Percentiles rank a stretch among this genome's conserved stretches.
phyloP scores from a whole-genome alignment of 768 basidiomycete species.

The Paxillus rubicundulus region DNA sequence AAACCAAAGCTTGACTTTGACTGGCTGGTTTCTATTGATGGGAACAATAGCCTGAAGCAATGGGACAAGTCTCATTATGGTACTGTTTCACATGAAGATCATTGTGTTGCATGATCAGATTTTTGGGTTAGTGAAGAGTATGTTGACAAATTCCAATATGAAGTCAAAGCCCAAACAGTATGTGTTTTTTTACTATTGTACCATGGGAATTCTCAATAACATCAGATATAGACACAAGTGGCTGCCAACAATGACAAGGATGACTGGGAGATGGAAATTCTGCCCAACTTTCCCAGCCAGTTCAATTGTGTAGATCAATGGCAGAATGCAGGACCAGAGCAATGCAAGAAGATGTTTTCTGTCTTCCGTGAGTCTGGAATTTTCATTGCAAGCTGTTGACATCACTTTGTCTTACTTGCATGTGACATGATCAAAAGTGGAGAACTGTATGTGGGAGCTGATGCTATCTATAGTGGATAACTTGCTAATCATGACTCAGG shows the following conservation, averaged over 20 bases:
- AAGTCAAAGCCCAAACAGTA: neutral
- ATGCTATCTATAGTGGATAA: no score
- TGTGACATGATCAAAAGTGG: conserved; percentile 19
- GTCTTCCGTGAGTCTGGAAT: conserved; percentile 8
- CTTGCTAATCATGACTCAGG: neutral
- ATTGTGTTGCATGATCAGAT: neutral
- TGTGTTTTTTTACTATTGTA: neutral
- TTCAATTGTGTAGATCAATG: conserved; percentile 3
- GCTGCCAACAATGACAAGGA: neutral
- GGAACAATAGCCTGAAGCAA: conserved; percentile 9
- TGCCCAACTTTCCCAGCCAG: neutral
- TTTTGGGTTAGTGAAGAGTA: neutral
- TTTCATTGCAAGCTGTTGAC: conserved; percentile 5
- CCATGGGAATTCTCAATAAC: neutral
- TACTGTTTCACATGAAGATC: neutral
- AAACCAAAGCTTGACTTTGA: neutral
- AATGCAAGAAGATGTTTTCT: neutral
- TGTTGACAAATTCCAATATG: conserved; percentile 2
- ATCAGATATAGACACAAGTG: no score
- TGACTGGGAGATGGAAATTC: neutral
- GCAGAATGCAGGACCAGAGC: conserved; percentile 5
- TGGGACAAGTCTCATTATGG: neutral
- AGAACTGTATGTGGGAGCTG: conserved; percentile 4
- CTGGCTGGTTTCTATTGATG: conserved; percentile 7
- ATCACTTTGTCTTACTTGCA: neutral